Evolutionary conservation across 768 basidiomycete species (phyloP).

Genomic region (Rubroboletus satanas): DNA sequence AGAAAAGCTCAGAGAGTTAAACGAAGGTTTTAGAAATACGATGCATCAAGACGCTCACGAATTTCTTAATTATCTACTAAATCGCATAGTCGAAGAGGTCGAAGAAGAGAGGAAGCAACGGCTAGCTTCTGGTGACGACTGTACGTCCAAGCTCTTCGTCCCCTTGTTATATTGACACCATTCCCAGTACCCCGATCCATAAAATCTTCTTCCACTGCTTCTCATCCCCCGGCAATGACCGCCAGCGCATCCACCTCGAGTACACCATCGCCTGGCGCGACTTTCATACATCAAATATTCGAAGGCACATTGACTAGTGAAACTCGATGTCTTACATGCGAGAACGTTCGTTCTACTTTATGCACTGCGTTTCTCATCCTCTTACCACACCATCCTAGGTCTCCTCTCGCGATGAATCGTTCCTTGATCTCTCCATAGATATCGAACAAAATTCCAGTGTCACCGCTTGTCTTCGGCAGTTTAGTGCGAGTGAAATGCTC

Average conservation of each 20-base stretch:
- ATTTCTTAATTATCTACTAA: constrained; percentile 91
- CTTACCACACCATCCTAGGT: constrained; percentile 44
- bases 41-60: constrained; percentile 99
- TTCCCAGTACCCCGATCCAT: constrained; percentile 57
- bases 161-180: constrained; percentile 5
- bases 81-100: constrained; percentile 90
- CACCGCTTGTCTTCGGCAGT: constrained; percentile 92
- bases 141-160: constrained; percentile 43
- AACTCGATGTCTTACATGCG: constrained; percentile 96
- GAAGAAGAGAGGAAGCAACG: constrained; percentile 60
- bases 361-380: constrained; percentile 1
- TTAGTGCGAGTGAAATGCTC: constrained; percentile 97
- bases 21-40: constrained; percentile 84
- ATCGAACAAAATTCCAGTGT: constrained; percentile 98
- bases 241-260: constrained; percentile 47
- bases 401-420: constrained; percentile 91
- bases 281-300: constrained; percentile 88
- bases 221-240: constrained; percentile 39
- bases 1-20: constrained; percentile 88
- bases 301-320: constrained; percentile 95
- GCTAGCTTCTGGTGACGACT: constrained; percentile 54
- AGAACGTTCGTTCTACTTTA: constrained; percentile 61
- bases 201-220: constrained; percentile 48
- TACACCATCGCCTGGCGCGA: constrained; percentile 48
- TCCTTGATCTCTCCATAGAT: constrained; percentile 98